phyloP scores from a whole-genome alignment of 129 eudicot genomes.

The Erigeron canadensis region DNA sequence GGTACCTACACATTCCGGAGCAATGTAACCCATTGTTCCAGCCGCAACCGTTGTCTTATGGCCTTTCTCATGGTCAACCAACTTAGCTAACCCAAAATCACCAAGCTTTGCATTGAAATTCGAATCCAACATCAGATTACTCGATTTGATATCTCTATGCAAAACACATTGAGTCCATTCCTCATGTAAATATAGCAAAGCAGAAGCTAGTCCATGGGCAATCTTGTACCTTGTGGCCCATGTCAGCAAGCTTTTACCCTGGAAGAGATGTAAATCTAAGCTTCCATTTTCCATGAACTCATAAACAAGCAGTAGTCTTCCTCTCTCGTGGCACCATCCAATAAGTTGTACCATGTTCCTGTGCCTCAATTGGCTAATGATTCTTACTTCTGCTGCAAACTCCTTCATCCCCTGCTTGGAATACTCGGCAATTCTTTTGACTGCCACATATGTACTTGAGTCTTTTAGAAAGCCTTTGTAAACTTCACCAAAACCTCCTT shows the following conservation, averaged over 20 bases:
- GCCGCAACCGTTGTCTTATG: too few relatives aligned
- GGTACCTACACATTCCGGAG: too few relatives aligned
- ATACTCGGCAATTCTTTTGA: not conserved
- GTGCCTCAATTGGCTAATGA: not conserved
- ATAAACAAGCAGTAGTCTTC: not conserved
- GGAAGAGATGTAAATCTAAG: not conserved
- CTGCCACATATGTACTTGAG: not conserved
- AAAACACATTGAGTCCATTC: conserved; percentile 1
- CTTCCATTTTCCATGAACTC: not conserved
- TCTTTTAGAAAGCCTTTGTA: not conserved
- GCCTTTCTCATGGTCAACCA: conserved; percentile 41
- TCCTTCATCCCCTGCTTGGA: not conserved
- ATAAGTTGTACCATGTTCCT: not conserved
- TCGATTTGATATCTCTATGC: conserved; percentile 40
- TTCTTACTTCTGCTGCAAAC: not conserved
- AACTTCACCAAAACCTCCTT: not conserved
- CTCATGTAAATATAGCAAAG: not conserved
- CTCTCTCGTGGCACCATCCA: not conserved
- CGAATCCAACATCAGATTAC: conserved; percentile 36
- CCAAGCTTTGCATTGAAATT: conserved; percentile 36
- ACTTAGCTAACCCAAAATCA: conserved; percentile 40
- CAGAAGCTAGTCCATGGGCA: not conserved
- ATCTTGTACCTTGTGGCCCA: not conserved
- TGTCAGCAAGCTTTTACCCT: not conserved
- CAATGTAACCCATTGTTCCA: too few relatives aligned